Conservation (phyloP, 495 filamentous ascomycete species). For the Penicillium bialowiezense region DNA sequence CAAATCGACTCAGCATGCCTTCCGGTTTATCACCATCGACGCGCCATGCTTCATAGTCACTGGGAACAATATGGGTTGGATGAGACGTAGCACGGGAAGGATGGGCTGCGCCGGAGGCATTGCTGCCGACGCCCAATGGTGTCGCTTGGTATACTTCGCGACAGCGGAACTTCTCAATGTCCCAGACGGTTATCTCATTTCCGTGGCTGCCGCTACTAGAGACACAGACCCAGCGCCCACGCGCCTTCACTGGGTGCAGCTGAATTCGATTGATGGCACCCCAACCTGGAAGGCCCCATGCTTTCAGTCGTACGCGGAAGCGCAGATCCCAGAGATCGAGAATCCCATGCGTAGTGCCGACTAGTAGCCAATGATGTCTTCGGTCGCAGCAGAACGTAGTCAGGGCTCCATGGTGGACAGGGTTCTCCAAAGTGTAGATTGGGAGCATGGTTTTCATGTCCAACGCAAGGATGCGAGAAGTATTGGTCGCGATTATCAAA, state of each 20-base stretch:
- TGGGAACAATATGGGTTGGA: constrained; percentile 48
- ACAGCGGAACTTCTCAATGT: constrained; percentile 85
- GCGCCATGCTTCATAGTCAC: constrained; percentile 80
- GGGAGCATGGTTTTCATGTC: constrained; percentile 86
- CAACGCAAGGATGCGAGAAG: constrained; percentile 74
- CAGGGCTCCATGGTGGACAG: constrained; percentile 88
- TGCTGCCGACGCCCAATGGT: constrained; percentile 18
- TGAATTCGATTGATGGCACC: constrained; percentile 76
- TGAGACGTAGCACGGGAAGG: constrained; percentile 35
- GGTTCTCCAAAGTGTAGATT: constrained; percentile 79
- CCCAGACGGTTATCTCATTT: constrained; percentile 91
- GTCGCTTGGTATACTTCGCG: constrained; percentile 80
- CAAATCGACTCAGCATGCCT: constrained; percentile 85
- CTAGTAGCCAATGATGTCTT: constrained; percentile 80
- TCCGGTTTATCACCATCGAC: constrained; percentile 88
- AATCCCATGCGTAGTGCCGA: constrained; percentile 91
- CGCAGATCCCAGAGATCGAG: constrained; percentile 95
- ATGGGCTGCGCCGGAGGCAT: constrained; percentile 16
- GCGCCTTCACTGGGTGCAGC: constrained; percentile 72
- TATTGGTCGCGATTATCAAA: constrained; percentile 83
- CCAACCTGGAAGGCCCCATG: constrained; percentile 83
- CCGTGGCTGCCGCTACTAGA: constrained; percentile 84
- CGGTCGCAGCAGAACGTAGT: constrained; percentile 89
- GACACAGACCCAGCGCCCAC: constrained; percentile 78
- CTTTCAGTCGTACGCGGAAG: constrained; percentile 81